These are phyloP conservation scores for Hypoxylon sp. DNA, from an alignment of 2,329 filamentous ascomycete species.

Conservation along the genomic window DNA sequence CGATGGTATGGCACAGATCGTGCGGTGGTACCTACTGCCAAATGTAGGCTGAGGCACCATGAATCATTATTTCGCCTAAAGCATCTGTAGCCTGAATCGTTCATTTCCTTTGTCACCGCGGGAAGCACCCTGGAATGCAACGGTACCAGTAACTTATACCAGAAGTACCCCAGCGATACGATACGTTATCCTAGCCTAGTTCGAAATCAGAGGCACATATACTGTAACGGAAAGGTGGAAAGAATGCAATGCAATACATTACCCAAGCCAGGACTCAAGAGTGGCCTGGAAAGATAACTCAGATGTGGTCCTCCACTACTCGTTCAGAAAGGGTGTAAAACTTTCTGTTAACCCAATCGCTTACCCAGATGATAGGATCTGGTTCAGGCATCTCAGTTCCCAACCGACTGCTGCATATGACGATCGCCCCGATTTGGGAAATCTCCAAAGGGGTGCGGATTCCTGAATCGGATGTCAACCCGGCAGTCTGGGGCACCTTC, in stretches of 20 bases:
- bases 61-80: conserved; percentile 28
- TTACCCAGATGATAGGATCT: conserved; percentile 30
- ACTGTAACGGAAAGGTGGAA: not conserved
- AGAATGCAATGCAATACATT: conserved; percentile 17
- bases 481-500: conserved; percentile 42
- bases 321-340: conserved; percentile 9
- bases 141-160: conserved; percentile 19
- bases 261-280: conserved; percentile 13
- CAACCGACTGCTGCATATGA: conserved; percentile 37
- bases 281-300: conserved; percentile 8
- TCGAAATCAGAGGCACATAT: conserved; percentile 14
- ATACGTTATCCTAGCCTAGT: conserved; percentile 7
- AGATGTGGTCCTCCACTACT: not conserved
- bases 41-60: conserved; percentile 12
- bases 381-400: conserved; percentile 26
- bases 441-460: conserved; percentile 35
- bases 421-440: conserved; percentile 41
- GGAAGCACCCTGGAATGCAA: conserved; percentile 30
- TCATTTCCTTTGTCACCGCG: conserved; percentile 31
- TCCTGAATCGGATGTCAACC: conserved; percentile 45
- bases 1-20: conserved; percentile 10
- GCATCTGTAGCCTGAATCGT: conserved; percentile 22
- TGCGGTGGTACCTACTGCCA: conserved; percentile 13
- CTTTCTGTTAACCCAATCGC: conserved; percentile 16
- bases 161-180: conserved; percentile 9